Conservation (phyloP, 352 stramenopile genomes). For the Globisporangium paddicum region DNA sequence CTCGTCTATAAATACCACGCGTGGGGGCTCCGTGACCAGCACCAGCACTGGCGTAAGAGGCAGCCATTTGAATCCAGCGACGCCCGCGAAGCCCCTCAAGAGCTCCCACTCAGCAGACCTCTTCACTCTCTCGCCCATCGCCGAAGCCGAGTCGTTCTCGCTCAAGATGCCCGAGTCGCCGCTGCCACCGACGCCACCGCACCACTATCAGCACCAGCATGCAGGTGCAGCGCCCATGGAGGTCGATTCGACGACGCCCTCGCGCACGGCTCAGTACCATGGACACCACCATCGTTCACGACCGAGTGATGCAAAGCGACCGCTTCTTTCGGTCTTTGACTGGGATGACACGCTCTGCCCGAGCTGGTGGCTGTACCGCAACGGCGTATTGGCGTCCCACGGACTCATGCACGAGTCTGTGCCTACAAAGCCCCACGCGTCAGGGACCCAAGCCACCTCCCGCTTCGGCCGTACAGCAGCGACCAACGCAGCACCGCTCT, state of each 20-base stretch:
- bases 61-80: neutral
- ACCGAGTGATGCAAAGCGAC: slow-evolving; percentile 14
- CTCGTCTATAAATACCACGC: slow-evolving; percentile 3
- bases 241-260: slow-evolving; percentile 10
- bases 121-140: slow-evolving; percentile 9
- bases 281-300: neutral
- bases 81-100: neutral
- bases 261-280: neutral
- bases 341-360: slow-evolving; percentile 69
- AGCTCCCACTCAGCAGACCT: neutral
- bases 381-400: slow-evolving; percentile 35
- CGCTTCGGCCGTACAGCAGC: neutral
- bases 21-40: neutral
- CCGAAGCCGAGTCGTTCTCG: slow-evolving; percentile 10
- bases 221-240: slow-evolving; percentile 5
- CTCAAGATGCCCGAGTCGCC: slow-evolving; percentile 11
- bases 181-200: neutral
- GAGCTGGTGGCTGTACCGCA: slow-evolving; percentile 45
- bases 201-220: neutral
- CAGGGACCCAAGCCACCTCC: neutral
- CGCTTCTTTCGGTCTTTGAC: slow-evolving; percentile 45
- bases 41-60: neutral
- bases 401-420: slow-evolving; percentile 30
- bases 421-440: neutral
- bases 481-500: slow-evolving; percentile 5